Base-by-base conservation (phyloP, 148 eudicot genomes). In the Rhododendron molle region DNA sequence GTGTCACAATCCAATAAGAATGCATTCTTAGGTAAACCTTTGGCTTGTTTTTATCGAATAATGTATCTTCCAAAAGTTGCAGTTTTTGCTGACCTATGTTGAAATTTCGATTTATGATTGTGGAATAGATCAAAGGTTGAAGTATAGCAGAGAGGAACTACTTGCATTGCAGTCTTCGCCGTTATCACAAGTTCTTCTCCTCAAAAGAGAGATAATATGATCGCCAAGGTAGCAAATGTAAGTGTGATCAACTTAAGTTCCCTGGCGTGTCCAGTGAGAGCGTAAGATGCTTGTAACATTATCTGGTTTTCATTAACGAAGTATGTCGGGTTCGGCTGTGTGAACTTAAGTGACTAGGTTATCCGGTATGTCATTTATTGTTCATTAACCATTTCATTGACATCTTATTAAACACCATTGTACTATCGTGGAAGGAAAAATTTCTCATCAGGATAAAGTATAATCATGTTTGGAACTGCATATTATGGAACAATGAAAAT, bases 71-170 rank as follows among this genome's bases (percentile, higher is more conserved):
- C 30, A 58, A 67, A 79, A 73, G 54, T 16, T 81, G 81, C 43
- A 47, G 40, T 72, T 16, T 7, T 43, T 80, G 82, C 20, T 47
- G 38, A 30, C 18, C 32, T 20, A n/a, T 32, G 36, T 72, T 20
- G 80, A 30, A 65, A 47, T 49, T 34, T 83, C 50, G 11, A 26
- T 78, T 46, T 11, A 73, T 72, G 36, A 46, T 88, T 54, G 84
- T 80, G 83, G 28, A 88, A 88, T 34, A 97, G 99, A 97, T 90
- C 99, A 97, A 89, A 91, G 99, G 89, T 88, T 92, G 78, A 95
- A 94, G 90, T 97, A 97, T 80, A 91, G 69, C 85, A 89, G 89
- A 87, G 98, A 94, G 83, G 97, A 97, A 88, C 90, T 97, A 83
- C 93, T 97, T n/a, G 85, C 91, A 1, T 40, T 97, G 90, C 96